phyloP scores from a whole-genome alignment of 257 asterid genomes.

The Linaria vulgaris region DNA sequence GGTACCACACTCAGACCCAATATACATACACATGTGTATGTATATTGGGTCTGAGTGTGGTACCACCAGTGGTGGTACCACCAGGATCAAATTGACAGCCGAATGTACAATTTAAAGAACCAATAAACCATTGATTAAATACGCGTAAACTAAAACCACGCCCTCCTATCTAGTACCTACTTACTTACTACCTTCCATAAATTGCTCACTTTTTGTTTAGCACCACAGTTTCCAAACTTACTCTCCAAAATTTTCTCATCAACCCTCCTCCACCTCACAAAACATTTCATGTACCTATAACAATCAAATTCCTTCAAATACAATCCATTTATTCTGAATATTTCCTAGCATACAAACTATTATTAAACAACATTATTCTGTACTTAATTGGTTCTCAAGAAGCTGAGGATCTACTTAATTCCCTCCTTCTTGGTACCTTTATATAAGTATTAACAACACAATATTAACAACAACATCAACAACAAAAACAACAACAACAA shows the following conservation, averaged over 20 bases:
- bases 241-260: constrained; percentile 26
- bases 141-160: constrained; percentile 5
- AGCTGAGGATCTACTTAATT: constrained; percentile 39
- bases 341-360: constrained; percentile 42
- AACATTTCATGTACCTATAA: background rate
- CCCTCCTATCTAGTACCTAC: no score
- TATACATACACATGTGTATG: no score
- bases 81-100: no score
- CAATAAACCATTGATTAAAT: no score
- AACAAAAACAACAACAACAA: background rate
- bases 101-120: no score
- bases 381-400: constrained; percentile 48
- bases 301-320: constrained; percentile 27
- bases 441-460: constrained; percentile 9
- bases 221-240: constrained; percentile 25
- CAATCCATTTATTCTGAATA: constrained; percentile 37
- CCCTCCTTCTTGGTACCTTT: constrained; percentile 45
- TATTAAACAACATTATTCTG: constrained; percentile 31
- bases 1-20: no score
- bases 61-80: no score
- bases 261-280: background rate
- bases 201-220: constrained; percentile 25
- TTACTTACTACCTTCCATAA: constrained; percentile 10
- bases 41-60: no score
- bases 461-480: constrained; percentile 28